These are phyloP conservation scores for Ceratocystis destructans DNA, from an alignment of 2,329 filamentous ascomycete genomes.

Conservation along the genomic window DNA sequence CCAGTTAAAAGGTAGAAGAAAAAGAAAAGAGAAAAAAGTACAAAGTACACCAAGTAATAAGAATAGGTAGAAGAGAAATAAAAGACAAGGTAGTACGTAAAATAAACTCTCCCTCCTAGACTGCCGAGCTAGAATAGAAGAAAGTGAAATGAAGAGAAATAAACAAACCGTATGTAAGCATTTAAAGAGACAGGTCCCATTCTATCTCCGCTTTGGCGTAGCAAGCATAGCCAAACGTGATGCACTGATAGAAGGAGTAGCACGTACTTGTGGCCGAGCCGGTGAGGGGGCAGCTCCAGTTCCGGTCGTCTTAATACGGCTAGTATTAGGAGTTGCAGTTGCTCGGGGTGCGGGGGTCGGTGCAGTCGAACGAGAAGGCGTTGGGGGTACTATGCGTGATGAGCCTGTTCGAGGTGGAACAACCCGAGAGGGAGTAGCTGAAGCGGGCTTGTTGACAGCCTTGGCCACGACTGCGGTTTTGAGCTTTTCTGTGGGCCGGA, in stretches of 20 bases:
- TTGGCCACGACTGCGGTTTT: constrained; percentile 5
- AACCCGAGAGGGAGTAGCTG: neutral
- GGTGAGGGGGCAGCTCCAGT: neutral
- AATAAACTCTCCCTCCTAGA: no score
- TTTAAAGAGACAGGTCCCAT: neutral
- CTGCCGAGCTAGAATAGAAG: neutral
- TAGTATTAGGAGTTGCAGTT: neutral
- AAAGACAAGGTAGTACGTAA: neutral
- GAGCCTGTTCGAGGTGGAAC: neutral
- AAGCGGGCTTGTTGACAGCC: neutral
- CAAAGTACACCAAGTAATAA: neutral
- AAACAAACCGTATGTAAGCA: neutral
- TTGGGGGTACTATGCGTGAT: constrained; percentile 3
- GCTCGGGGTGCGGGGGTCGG: neutral
- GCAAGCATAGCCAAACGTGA: constrained; percentile 15
- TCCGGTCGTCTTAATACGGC: neutral
- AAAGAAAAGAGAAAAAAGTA: neutral
- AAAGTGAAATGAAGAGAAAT: neutral
- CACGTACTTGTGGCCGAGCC: neutral
- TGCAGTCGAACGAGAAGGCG: neutral
- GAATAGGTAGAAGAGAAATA: neutral
- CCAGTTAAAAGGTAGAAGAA: neutral
- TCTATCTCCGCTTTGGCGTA: constrained; percentile 14
- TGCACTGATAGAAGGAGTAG: constrained; percentile 11
- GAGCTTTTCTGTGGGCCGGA: constrained; percentile 17